Conservation (phyloP, 1,284 basidiomycete genomes). For the Apiotrichum montevideense region DNA sequence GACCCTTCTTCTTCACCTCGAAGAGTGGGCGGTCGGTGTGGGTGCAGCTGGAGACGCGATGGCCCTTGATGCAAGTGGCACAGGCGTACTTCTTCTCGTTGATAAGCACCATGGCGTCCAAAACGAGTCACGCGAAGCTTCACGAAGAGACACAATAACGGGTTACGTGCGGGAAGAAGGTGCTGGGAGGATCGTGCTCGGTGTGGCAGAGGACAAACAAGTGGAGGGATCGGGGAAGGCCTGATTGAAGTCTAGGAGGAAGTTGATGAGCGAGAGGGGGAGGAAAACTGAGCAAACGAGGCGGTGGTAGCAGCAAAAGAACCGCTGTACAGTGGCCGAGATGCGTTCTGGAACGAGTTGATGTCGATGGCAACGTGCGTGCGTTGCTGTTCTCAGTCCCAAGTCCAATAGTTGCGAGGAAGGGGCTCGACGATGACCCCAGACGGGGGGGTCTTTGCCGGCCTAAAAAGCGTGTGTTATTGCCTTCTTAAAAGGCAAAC, state of each 20-base stretch:
- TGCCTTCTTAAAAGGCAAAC: constrained; percentile 11
- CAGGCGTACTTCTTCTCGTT: constrained; percentile 64
- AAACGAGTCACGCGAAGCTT: too few relatives aligned
- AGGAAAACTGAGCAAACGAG: too few relatives aligned
- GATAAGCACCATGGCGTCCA: constrained; percentile 56
- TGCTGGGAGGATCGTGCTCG: too few relatives aligned
- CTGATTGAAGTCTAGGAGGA: too few relatives aligned
- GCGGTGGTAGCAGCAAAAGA: too few relatives aligned
- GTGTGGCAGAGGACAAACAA: too few relatives aligned
- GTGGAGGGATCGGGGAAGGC: too few relatives aligned
- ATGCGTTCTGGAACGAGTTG: too few relatives aligned
- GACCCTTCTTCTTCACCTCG: constrained; percentile 72
- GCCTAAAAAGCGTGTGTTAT: constrained; percentile 14
- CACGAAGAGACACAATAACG: not conserved
- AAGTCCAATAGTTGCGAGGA: not conserved
- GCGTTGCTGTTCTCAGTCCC: too few relatives aligned
- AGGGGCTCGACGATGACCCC: constrained; percentile 20
- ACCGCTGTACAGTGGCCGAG: too few relatives aligned
- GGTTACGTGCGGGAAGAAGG: not conserved
- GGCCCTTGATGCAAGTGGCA: constrained; percentile 75
- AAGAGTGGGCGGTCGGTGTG: constrained; percentile 69
- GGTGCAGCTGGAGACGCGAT: constrained; percentile 68
- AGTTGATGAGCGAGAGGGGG: too few relatives aligned
- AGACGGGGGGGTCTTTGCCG: constrained; percentile 18
- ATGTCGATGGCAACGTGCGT: too few relatives aligned